Conservation (phyloP, 768 basidiomycete genomes). For the Russula brevipes region DNA sequence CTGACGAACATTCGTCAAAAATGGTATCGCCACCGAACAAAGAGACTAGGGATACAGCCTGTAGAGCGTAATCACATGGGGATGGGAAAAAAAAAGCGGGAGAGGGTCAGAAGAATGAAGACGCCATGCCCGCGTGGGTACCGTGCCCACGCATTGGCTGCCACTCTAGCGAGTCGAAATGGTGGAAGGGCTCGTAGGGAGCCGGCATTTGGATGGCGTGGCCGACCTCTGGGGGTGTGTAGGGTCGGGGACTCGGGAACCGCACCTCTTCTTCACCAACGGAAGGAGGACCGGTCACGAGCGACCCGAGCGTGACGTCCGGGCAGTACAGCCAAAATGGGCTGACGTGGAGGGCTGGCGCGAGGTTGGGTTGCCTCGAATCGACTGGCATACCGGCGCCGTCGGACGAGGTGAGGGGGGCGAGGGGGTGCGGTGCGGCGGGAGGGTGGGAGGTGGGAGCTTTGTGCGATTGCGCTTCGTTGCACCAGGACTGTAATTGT, state of each 20-base stretch:
- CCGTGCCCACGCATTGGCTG: conserved; percentile 33
- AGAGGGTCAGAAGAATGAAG: conserved; percentile 20
- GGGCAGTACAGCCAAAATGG: conserved; percentile 16
- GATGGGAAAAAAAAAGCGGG: not conserved
- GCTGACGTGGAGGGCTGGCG: conserved; percentile 13
- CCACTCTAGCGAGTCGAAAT: conserved; percentile 35
- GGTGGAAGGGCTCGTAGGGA: conserved; percentile 6
- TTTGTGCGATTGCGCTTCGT: not conserved
- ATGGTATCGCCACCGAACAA: conserved; percentile 5
- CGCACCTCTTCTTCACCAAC: not conserved
- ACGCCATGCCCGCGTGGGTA: conserved; percentile 8
- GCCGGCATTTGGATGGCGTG: not conserved
- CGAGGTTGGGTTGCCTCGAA: not conserved
- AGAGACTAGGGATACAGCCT: not conserved
- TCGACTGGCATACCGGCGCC: not conserved
- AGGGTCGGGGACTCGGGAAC: not conserved
- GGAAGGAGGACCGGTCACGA: not conserved
- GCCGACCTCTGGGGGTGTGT: not conserved
- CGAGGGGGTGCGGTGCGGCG: not conserved
- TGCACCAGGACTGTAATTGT: conserved; percentile 10
- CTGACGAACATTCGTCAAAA: conserved; percentile 1
- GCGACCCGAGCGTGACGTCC: not conserved
- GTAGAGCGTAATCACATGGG: not conserved
- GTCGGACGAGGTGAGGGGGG: not conserved
- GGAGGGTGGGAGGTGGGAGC: not conserved